Percentiles rank a stretch among this genome's conserved stretches.
These are phyloP conservation scores for Pythium biforme DNA, from an alignment of 352 stramenopile genomes.

Conservation along the genomic window DNA sequence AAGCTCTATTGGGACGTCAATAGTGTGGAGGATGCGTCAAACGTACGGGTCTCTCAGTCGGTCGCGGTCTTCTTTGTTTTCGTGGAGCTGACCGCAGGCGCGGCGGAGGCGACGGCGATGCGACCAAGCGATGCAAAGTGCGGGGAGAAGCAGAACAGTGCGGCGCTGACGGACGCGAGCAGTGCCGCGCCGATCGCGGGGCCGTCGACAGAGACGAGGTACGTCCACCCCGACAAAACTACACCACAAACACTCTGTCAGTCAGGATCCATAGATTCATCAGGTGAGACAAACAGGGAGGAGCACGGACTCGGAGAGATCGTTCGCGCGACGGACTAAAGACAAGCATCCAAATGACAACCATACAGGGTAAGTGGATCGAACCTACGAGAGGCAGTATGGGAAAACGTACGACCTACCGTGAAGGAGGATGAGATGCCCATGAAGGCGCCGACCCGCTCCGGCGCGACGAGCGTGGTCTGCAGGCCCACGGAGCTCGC, in stretches of 20 bases:
- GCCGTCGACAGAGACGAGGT: constrained; percentile 65
- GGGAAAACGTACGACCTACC: constrained; percentile 29
- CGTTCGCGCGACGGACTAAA: constrained; percentile 74
- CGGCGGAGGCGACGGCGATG: constrained; percentile 20
- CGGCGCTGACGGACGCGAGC: constrained; percentile 56
- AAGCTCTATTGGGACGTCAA: constrained; percentile 4
- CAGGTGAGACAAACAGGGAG: background rate
- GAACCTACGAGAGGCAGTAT: background rate
- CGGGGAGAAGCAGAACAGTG: constrained; percentile 63
- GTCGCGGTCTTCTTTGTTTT: constrained; percentile 14
- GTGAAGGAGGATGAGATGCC: constrained; percentile 77
- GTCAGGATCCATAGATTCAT: background rate
- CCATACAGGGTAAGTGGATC: background rate
- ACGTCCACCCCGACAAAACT: constrained; percentile 83
- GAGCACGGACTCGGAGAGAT: constrained; percentile 61
- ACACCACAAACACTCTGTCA: background rate
- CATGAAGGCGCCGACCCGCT: constrained; percentile 77
- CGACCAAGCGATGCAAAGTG: constrained; percentile 48
- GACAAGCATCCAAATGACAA: background rate
- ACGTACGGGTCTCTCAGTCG: background rate
- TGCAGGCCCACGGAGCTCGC: constrained; percentile 76
- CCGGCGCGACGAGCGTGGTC: constrained; percentile 63
- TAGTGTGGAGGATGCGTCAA: background rate
- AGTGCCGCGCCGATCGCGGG: constrained; percentile 64
- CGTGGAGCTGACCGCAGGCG: constrained; percentile 13